Evolutionary conservation across 2,329 filamentous ascomycete genomes (phyloP), one percentile per base, ranked within the genome.

Genomic region (Colletotrichum sp.): DNA sequence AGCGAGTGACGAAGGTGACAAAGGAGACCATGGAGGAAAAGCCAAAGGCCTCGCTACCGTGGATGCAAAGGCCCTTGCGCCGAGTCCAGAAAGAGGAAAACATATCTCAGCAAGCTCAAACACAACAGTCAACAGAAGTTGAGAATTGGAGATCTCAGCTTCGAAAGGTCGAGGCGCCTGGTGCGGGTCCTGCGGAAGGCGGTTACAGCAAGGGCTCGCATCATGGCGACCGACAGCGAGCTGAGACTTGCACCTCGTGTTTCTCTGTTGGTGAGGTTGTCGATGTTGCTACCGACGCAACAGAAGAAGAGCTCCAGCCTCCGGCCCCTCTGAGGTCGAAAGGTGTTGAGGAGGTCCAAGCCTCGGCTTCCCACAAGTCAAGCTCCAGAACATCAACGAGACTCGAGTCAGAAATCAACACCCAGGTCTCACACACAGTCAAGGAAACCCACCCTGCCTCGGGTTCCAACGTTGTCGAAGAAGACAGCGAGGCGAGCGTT

Each of bases 11-110:
- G n/a, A 74, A 74, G 34, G 58, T 74, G 18, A 29, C 15, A 16
- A 72, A 34, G 31, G 54, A 73, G 9, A 59, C 70, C 16, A 33
- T 24, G 9, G 34, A 24, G 4, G 58, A 64, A n/a, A 18, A 33
- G 6, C 18, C 31, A 8, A 69, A 73, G 9, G 36, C 62, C 18
- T 54, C 64, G 9, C 34, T 73, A 13, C 69, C 70, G 5, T 74
- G 72, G 72, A 64, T 74, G 31, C 51, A 65, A 33, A 51, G 64
- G 34, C 64, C 59, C 9, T 62, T 74, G 27, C 72, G 72, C 15
- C 63, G 72, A 18, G 72, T 74, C 27, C 72, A 59, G 18, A 74
- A 73, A 31, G 72, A 69, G 47, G 64, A 73, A 21, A 61, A 74
- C n/a, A 69, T 69, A 7, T 62, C 62, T 16, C 63, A 47, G 31